phyloP scores from a whole-genome alignment of 2,329 filamentous ascomycete genomes.

The Aureobasidium sp. region DNA sequence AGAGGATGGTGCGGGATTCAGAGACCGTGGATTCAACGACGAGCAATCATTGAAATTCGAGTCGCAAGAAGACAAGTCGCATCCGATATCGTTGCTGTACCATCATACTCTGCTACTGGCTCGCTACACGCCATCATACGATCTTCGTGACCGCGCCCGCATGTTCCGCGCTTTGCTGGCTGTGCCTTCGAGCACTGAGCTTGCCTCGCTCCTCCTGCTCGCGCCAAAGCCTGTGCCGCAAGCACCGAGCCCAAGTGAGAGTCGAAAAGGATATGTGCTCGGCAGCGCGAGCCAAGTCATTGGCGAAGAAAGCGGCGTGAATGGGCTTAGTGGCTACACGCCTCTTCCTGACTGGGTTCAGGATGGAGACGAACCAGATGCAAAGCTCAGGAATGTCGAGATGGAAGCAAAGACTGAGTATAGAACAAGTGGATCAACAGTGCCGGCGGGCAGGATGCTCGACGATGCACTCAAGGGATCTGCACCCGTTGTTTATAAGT shows the following conservation, averaged over 20 bases:
- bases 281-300: constrained; percentile 82
- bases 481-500: constrained; percentile 29
- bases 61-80: constrained; percentile 36
- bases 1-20: constrained; percentile 19
- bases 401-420: constrained; percentile 27
- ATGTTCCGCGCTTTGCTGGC: constrained; percentile 79
- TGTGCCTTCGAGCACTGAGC: constrained; percentile 64
- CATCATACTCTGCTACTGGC: constrained; percentile 76
- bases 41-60: constrained; percentile 16
- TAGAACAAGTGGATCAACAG: constrained; percentile 23
- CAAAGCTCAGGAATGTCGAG: constrained; percentile 58
- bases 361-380: constrained; percentile 70
- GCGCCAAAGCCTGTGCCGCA: constrained; percentile 93
- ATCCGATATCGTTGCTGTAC: constrained; percentile 72
- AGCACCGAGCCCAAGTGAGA: constrained; percentile 80
- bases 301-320: constrained; percentile 63
- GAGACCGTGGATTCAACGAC: constrained; percentile 17
- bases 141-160: constrained; percentile 82
- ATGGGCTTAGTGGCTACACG: constrained; percentile 71
- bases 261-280: constrained; percentile 65
- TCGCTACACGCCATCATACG: constrained; percentile 89
- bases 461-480: constrained; percentile 47
- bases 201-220: constrained; percentile 82
- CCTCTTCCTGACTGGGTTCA: constrained; percentile 77
- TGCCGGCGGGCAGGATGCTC: constrained; percentile 56